phyloP scores from a whole-genome alignment of 495 filamentous ascomycete species.

The Tetracladium setigerum region DNA sequence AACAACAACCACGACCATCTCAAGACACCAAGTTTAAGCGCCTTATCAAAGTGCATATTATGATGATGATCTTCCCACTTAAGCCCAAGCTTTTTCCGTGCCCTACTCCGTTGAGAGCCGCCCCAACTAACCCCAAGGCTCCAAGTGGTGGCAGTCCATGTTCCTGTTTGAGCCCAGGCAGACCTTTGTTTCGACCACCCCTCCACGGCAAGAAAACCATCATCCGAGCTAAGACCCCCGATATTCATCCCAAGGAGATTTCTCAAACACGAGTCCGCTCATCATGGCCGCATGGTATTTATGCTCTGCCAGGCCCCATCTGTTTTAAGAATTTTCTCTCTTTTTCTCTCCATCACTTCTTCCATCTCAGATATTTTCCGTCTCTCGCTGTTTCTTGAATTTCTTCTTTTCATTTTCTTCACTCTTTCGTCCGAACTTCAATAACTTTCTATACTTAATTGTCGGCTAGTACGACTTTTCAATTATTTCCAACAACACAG shows the following conservation, averaged over 20 bases:
- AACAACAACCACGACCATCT: too few species aligned
- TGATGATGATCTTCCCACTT: too few species aligned
- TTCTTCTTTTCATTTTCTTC: slow-evolving; percentile 21
- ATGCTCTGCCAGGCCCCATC: slow-evolving; percentile 22
- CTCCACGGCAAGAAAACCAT: slow-evolving; percentile 1
- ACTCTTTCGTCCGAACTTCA: slow-evolving; percentile 18
- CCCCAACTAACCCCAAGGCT: neutral
- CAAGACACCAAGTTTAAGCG: too few species aligned
- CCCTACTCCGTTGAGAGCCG: too few species aligned
- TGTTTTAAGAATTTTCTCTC: slow-evolving; percentile 15
- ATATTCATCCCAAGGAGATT: slow-evolving; percentile 17
- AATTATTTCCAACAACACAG: slow-evolving; percentile 16
- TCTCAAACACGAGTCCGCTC: slow-evolving; percentile 17
- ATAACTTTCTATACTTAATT: slow-evolving; percentile 18
- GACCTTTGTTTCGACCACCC: slow-evolving; percentile 35
- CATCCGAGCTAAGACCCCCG: slow-evolving; percentile 1
- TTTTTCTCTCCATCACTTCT: slow-evolving; percentile 22
- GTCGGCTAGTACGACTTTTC: slow-evolving; percentile 23
- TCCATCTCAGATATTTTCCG: slow-evolving; percentile 11
- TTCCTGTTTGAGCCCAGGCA: slow-evolving; percentile 18
- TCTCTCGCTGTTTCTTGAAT: slow-evolving; percentile 18
- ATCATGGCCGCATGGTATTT: slow-evolving; percentile 21
- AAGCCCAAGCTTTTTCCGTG: too few species aligned
- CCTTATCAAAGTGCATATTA: too few species aligned
- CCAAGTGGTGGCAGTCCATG: neutral